These are phyloP conservation scores for Botrytis elliptica DNA, from an alignment of 2,329 filamentous ascomycete species.

Conservation along the genomic window DNA sequence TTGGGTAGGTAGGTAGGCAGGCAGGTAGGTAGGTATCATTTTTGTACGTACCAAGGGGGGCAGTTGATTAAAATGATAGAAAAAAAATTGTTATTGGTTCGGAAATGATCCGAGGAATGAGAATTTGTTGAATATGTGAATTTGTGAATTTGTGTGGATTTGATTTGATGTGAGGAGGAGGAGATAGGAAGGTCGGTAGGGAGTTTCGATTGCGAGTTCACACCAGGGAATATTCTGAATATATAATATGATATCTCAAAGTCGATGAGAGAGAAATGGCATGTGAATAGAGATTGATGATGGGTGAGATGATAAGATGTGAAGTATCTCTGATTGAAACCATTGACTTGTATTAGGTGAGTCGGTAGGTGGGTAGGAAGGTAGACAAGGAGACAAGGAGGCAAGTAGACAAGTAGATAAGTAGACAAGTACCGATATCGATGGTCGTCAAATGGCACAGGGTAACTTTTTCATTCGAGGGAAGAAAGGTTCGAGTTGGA, in stretches of 20 bases:
- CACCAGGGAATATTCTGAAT: neutral
- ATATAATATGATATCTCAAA: neutral
- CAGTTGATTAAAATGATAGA: neutral
- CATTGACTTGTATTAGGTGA: neutral
- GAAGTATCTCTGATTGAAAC: neutral
- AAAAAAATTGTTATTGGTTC: slow-evolving; percentile 1
- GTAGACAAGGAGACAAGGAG: no score
- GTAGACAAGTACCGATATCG: neutral
- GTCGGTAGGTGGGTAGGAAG: neutral
- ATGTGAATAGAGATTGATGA: neutral
- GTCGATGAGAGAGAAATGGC: neutral
- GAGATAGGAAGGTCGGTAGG: neutral
- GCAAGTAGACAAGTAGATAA: neutral
- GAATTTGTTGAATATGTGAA: slow-evolving; percentile 1
- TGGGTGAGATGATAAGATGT: neutral
- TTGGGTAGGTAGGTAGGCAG: neutral
- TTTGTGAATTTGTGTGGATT: neutral
- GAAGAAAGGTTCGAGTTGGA: neutral
- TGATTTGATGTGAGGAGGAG: neutral
- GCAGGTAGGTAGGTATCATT: neutral
- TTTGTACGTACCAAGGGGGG: slow-evolving; percentile 9
- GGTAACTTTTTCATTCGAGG: neutral
- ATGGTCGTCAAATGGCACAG: neutral
- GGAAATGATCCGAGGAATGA: slow-evolving; percentile 16
- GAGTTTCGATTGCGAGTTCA: neutral